These are phyloP conservation scores for Suhomyces maxii DNA, from an alignment of 1,139 yeast genomes.

Conservation along the genomic window DNA sequence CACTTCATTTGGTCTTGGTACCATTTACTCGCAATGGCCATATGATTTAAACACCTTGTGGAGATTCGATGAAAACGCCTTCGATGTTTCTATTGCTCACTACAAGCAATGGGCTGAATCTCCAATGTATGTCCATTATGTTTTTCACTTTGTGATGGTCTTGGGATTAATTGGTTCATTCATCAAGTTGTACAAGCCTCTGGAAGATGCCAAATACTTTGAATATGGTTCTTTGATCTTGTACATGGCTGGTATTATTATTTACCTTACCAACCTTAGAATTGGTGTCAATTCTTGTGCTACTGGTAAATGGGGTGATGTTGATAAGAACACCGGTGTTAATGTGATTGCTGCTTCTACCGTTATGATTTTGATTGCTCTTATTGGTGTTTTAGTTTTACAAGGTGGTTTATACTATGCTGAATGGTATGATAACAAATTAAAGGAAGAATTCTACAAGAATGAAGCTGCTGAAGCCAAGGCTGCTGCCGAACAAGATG, in stretches of 20 bases:
- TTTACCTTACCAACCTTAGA: slow-evolving; percentile 83
- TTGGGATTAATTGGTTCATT: slow-evolving; percentile 73
- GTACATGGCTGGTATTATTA: slow-evolving; percentile 67
- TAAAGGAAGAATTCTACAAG: slow-evolving; percentile 52
- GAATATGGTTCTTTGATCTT: slow-evolving; percentile 84
- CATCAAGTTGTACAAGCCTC: slow-evolving; percentile 81
- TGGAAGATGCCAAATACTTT: slow-evolving; percentile 78
- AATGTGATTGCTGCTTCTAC: slow-evolving; percentile 91
- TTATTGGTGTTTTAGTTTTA: slow-evolving; percentile 75
- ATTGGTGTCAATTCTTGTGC: slow-evolving; percentile 74
- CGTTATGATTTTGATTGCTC: slow-evolving; percentile 68
- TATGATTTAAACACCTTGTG: slow-evolving; percentile 82
- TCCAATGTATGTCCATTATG: slow-evolving; percentile 59
- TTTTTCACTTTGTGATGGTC: slow-evolving; percentile 56
- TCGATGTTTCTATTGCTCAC: slow-evolving; percentile 65
- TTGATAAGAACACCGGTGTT: slow-evolving; percentile 79
- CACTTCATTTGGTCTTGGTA: slow-evolving; percentile 76
- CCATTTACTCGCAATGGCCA: slow-evolving; percentile 74
- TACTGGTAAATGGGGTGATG: slow-evolving; percentile 89
- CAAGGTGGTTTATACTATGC: slow-evolving; percentile 93
- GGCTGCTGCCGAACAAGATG: slow-evolving; percentile 11
- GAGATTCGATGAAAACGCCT: slow-evolving; percentile 53
- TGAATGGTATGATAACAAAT: slow-evolving; percentile 64
- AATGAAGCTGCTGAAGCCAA: slow-evolving; percentile 39
- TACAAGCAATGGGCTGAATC: slow-evolving; percentile 70